phyloP scores from a whole-genome alignment of 176 grass and related monocot species.

The Oryza meridionalis region DNA sequence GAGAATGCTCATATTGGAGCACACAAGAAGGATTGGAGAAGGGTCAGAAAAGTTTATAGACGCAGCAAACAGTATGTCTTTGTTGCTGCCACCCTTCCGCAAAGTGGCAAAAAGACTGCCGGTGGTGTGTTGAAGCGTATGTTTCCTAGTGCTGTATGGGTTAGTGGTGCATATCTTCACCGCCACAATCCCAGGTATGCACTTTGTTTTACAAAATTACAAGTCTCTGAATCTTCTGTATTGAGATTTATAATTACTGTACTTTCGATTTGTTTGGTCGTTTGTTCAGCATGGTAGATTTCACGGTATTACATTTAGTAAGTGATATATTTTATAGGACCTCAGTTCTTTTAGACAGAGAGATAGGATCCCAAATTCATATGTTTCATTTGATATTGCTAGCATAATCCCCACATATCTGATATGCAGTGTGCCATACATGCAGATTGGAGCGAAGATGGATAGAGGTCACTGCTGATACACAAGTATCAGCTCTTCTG shows the following conservation, averaged over 20 bases:
- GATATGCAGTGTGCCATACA: not conserved
- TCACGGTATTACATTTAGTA: not conserved
- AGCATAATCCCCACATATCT: conserved; percentile 21
- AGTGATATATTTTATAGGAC: not conserved
- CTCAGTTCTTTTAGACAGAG: not conserved
- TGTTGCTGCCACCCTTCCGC: conserved; percentile 91
- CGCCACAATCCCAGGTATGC: conserved; percentile 84
- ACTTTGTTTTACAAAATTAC: conserved; percentile 8
- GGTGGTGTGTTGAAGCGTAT: conserved; percentile 89
- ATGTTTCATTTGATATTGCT: conserved; percentile 15
- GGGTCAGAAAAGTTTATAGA: conserved; percentile 80
- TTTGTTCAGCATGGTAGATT: conserved; percentile 17
- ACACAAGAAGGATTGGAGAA: conserved; percentile 70
- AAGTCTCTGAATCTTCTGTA: conserved; percentile 21
- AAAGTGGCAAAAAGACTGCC: conserved; percentile 88
- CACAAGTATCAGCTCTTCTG: conserved; percentile 85
- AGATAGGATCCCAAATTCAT: conserved; percentile 3
- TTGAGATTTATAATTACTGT: not conserved
- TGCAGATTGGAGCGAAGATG: conserved; percentile 90
- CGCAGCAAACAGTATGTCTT: conserved; percentile 97
- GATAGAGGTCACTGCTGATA: conserved; percentile 86
- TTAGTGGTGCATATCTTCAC: conserved; percentile 86
- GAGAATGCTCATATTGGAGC: conserved; percentile 37
- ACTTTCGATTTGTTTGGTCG: not conserved
- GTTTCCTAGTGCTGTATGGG: conserved; percentile 89